Evolutionary conservation across 176 grass and related monocot genomes (phyloP), one percentile per base, ranked within the genome.

Genomic region (Rhynchospora pubera): DNA sequence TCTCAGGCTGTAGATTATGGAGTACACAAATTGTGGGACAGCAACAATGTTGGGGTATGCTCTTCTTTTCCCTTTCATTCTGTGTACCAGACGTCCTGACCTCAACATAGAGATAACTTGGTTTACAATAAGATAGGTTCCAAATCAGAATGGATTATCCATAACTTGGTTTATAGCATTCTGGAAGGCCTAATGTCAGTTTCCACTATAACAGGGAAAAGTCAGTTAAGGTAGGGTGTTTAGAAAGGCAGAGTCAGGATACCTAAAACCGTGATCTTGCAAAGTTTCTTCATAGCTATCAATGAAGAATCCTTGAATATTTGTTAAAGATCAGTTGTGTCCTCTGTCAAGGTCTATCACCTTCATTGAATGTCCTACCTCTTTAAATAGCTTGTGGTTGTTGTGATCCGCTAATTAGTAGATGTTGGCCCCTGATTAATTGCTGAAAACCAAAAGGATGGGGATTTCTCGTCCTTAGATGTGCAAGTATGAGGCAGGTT

Each of bases 1-100:
- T 26, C 86, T 82, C 85, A 97, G 93, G 83, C 83, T 15, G 91
- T 97, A 21, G 93, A 97, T 52, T 97, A 93, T 77, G 89, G 91
- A 13, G 91, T 97, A 62, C 73, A 88, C 77, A 97, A 91, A 80
- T 13, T 93, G 51, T 97, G 93, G 91, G 87, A 97, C 63, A 85
- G 81, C 83, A 97, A 97, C 79, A 97, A 97, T 72, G 2, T 88
- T 53, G 89, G 91, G 83, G 91, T 97, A 90, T 80, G 13, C 22
- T 71, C 80, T 11, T 85, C 18, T 82, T 21, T 45, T 34, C 47
- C 0, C 1, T 61, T 39, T 55, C 3, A 14, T 46, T 73, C 6
- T 64, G 18, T 46, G 24, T 32, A 2, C 75, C 2, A 68, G 52
- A n/a, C n/a, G n/a, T n/a, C n/a, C n/a, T n/a, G n/a, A 21, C 14